Base-by-base conservation (phyloP, 2,329 filamentous ascomycete species). In the Pseudocercospora vitis region DNA sequence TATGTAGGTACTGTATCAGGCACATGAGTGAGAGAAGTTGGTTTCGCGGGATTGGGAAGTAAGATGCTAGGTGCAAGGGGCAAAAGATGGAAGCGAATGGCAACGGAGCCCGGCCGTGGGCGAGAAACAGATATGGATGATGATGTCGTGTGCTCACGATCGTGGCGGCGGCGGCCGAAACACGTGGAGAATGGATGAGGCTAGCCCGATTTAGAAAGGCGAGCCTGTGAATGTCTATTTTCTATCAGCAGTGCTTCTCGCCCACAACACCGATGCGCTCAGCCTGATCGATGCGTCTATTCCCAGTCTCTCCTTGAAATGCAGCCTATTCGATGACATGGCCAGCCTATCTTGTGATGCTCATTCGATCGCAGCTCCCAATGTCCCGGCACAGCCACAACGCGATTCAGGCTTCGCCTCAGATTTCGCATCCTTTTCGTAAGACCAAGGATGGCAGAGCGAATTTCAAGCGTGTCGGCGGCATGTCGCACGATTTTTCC, bases 141-240 rank as follows among this genome's bases (percentile, higher is more conserved):
- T 40, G 37, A 40, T 40, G 37, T 42, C 37, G 37, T 42, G 37
- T 42, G 37, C 37, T 21, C 37, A 18, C 21, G 21, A 40, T 40
- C 37, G 37, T 16, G 14, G 33, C 33, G 16, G 19, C 28, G 28
- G 12, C 8, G 31, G 16, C 19, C n/a, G 37, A 42, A 23, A 21
- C 37, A 23, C 19, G 37, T 9, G 21, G n/a, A 37, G 16, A 37
- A 37, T 37, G 18, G 21, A 23, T 14, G 21, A n/a, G 16, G 19
- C 37, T 26, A 42, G 21, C 21, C 37, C 3, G 16, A 40, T 40
- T 23, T 12, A 40, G 37, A 40, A 40, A 19, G 37, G 4, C 37
- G 37, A 40, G 37, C 37, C 21, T 16, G 9, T 18, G 21, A 21
- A 26, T 12, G 18, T 12, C 16, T 18, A 26, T 21, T 12, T 21